These are phyloP conservation scores for Colletotrichum filicis DNA, from an alignment of 2,329 filamentous ascomycete species.

Conservation along the genomic window DNA sequence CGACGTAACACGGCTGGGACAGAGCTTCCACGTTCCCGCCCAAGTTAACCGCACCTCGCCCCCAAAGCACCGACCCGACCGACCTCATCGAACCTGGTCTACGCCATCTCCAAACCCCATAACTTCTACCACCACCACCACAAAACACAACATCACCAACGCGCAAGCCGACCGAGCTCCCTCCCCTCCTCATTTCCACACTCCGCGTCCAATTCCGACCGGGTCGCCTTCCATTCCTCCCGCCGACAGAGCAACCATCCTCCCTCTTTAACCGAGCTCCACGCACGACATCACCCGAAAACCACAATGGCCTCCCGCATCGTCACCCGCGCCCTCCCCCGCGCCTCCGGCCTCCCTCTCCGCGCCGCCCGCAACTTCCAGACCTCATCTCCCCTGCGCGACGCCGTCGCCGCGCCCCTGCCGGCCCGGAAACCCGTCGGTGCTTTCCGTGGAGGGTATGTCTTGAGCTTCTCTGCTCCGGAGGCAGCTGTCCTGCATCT, in stretches of 20 bases:
- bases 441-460: constrained; percentile 71
- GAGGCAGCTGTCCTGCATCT: neutral
- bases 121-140: constrained; percentile 8
- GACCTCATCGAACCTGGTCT: constrained; percentile 14
- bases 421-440: constrained; percentile 69
- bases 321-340: constrained; percentile 49
- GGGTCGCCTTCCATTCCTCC: neutral
- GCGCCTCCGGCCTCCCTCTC: constrained; percentile 41
- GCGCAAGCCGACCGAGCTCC: neutral
- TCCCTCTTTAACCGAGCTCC: neutral
- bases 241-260: neutral
- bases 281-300: constrained; percentile 4
- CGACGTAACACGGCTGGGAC: constrained; percentile 2
- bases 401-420: constrained; percentile 58
- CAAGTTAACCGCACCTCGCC: neutral
- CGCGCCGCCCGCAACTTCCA: constrained; percentile 56
- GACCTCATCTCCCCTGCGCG: constrained; percentile 57
- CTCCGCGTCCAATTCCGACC: neutral
- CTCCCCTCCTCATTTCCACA: neutral
- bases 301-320: constrained; percentile 59
- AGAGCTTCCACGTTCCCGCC: constrained; percentile 9
- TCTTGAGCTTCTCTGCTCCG: constrained; percentile 29
- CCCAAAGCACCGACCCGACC: constrained; percentile 8
- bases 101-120: neutral
- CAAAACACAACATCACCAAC: constrained; percentile 2